Conservation (phyloP, 441 rosid species). For the Melastoma candidum region DNA sequence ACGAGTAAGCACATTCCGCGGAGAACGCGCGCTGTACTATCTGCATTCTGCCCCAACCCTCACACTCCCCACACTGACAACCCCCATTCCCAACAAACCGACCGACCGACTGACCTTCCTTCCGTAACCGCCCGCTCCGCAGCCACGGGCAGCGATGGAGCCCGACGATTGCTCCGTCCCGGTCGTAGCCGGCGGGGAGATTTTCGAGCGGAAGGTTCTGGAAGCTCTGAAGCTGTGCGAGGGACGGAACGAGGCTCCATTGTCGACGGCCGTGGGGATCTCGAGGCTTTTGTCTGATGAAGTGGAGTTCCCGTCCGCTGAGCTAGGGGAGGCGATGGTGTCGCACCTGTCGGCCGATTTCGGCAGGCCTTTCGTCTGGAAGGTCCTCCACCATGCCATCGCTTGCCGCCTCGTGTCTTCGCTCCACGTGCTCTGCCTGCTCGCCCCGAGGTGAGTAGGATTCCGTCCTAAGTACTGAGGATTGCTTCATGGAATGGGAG, state of each 20-base stretch:
- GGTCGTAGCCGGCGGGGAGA: too few species aligned
- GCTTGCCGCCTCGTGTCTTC: constrained; percentile 39
- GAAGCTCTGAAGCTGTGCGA: constrained; percentile 21
- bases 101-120: too few species aligned
- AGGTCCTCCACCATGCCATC: constrained; percentile 38
- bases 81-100: too few species aligned
- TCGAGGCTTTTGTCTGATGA: constrained; percentile 21
- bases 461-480: neutral
- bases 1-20: too few species aligned
- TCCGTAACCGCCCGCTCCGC: too few species aligned
- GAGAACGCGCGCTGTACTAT: too few species aligned
- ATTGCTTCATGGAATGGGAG: neutral
- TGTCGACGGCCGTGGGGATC: constrained; percentile 29
- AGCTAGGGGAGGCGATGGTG: constrained; percentile 33
- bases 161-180: too few species aligned
- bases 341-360: constrained; percentile 33
- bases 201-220: constrained; percentile 11
- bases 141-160: too few species aligned
- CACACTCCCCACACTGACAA: too few species aligned
- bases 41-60: too few species aligned
- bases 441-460: constrained; percentile 25
- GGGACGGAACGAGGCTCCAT: constrained; percentile 23
- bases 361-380: constrained; percentile 47
- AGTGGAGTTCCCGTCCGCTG: constrained; percentile 23
- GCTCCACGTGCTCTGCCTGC: constrained; percentile 46